These are phyloP conservation scores for Clavispora carvajalis DNA, from an alignment of 805 yeast species.

Conservation along the genomic window DNA sequence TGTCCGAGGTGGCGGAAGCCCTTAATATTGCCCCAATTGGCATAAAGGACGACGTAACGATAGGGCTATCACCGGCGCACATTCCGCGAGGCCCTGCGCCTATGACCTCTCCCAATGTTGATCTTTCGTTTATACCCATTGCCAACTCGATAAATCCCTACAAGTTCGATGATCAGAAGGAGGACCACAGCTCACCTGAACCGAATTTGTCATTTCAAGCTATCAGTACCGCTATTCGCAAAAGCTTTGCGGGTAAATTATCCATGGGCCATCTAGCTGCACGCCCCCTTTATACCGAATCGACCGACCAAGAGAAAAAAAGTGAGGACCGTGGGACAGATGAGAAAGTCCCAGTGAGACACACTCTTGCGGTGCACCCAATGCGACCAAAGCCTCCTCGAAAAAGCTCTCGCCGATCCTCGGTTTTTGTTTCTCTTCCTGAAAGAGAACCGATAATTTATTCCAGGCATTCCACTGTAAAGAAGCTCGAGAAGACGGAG, in stretches of 20 bases:
- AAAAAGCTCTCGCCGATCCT: conserved; percentile 28
- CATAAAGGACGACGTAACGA: background rate
- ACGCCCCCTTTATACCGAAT: background rate
- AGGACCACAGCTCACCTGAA: conserved; percentile 2
- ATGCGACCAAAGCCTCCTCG: background rate
- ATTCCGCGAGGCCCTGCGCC: conserved; percentile 4
- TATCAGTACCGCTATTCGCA: conserved; percentile 42
- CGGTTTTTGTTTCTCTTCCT: conserved; percentile 34
- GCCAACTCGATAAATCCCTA: conserved; percentile 11
- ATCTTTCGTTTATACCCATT: conserved; percentile 21
- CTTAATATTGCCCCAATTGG: background rate
- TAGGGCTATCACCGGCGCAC: conserved; percentile 2
- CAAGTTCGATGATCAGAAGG: conserved; percentile 1
- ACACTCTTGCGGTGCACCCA: background rate
- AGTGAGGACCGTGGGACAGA: background rate
- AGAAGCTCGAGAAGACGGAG: background rate
- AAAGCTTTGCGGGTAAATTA: conserved; percentile 36
- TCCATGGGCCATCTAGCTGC: conserved; percentile 7
- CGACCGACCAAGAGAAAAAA: background rate
- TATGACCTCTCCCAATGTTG: conserved; percentile 16
- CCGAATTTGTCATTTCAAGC: conserved; percentile 43
- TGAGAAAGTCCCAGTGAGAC: background rate
- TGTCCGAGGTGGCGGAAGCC: conserved; percentile 3
- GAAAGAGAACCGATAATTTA: conserved; percentile 32
- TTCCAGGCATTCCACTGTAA: background rate